Base-by-base conservation (phyloP, 1,139 yeast species). In the Taphrina pruni region DNA sequence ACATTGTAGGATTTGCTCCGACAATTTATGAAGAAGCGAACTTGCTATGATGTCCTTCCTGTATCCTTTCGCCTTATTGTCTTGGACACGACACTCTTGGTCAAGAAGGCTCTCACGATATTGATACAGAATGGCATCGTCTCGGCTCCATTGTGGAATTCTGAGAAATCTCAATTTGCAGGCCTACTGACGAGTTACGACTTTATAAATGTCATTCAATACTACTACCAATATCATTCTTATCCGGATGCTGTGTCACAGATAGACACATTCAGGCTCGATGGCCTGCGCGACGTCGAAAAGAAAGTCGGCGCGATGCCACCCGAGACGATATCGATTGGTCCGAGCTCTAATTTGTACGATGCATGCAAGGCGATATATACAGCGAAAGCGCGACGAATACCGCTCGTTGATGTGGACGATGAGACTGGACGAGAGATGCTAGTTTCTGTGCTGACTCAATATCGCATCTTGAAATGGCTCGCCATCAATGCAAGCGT, bases 111-210 rank as follows among this genome's bases (percentile, higher is more conserved):
- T 9, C 83, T 95, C 76, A 92, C 92, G 73, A 93, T 95, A 54
- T 81, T 95, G 73, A 82, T 94, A 69, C 99, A 95, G 77, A 95
- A 95, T 78, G 90, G 76, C 70, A 91, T 95, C 75, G 97, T 95
- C 43, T 88, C 96, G 64, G 99, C 99, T 1, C 99, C 99, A 2
- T 82, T 95, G 71, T 95, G 99, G 99, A 90, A 94, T 78, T 89
- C 92, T 71, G 86, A 88, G 76, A 88, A 90, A 6, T 89, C 96
- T 26, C 83, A 90, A 75, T 95, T 94, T 81, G 98, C 98, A 1
- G 99, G 99, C 3, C 84, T 95, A 72, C 82, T 95, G 77, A 94
- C 98, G 2, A 88, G 96, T 41, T 86, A 90, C 57, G 99, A 95
- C 80, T 95, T 93, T 78, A 90, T 94, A 74, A 94, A 94, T 76